Base-by-base conservation (phyloP, 1,284 basidiomycete genomes). In the Cryptococcus neoformans region DNA sequence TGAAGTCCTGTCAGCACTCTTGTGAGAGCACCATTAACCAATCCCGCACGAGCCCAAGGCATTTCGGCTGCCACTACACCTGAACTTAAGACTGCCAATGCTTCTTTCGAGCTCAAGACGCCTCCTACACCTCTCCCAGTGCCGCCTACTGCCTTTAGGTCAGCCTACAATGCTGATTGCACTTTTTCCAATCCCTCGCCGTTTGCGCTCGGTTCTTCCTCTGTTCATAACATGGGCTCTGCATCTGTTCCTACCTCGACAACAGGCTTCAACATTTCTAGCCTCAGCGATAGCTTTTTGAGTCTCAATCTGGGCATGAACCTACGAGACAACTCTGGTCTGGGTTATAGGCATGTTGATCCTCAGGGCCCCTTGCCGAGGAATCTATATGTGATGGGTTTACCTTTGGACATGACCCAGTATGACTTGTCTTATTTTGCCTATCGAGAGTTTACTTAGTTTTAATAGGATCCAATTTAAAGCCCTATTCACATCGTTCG, bases 401-500 rank as follows among this genome's bases (percentile, higher is more conserved):
- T 76, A 16, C 74, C 74, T 16, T 62, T 73, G 9, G 70, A 73
- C 45, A 59, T 75, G 35, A 69, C 69, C 11, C 69, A 73, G 74
- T 75, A 36, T 34, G 68, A 8, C n/a, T 10, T 17, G 34, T 6
- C 6, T 10, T 4, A 46, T 6, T 53, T 45, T 35, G 42, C 34
- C 28, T 28, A 4, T 28, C 28, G 28, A 28, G 28, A 28, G 28
- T 4, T 28, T 28, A 28, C 28, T 28, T 28, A 28, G 40, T 11
- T 11, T 6, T 4, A 3, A 34, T 56, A 75, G 73, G 44, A 38
- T 57, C 6, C 67, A 74, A 34, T 76, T 74, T 63, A 69, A 70
- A 54, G 53, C 60, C 6, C 57, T 74, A 1, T 73, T 74, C 51
- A 51, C 57, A 1, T 38, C 62, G 1, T 70, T 54, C 34, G 74